A percentile compares a stretch with the other conserved stretches of the same genome.
phyloP scores from a whole-genome alignment of 2,329 filamentous ascomycete species.

The Aureobasidium pullulans region DNA sequence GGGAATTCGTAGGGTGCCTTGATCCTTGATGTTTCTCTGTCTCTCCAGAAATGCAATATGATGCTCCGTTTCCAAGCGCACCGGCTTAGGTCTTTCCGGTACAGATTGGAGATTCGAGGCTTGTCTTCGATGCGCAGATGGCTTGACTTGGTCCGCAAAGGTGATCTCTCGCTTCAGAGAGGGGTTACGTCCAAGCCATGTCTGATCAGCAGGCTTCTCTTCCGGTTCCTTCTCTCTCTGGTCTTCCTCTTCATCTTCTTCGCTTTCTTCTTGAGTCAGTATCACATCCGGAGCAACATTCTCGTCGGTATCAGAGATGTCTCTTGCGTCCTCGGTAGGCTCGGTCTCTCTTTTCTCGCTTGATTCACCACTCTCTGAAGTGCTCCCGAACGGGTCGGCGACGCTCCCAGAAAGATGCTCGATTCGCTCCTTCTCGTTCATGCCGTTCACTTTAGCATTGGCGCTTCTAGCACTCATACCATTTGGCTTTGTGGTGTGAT shows the following conservation, averaged over 20 bases:
- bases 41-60: conserved; percentile 84
- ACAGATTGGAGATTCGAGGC: conserved; percentile 26
- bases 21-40: conserved; percentile 65
- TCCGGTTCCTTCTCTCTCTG: not conserved
- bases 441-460: conserved; percentile 42
- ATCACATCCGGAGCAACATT: conserved; percentile 22
- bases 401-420: conserved; percentile 24
- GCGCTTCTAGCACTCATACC: conserved; percentile 41
- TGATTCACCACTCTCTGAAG: conserved; percentile 3
- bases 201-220: conserved; percentile 2
- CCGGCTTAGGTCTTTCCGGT: conserved; percentile 41
- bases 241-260: conserved; percentile 15
- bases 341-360: conserved; percentile 17
- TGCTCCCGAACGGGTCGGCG: not conserved
- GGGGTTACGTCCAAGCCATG: conserved; percentile 24
- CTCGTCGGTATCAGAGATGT: not conserved
- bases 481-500: conserved; percentile 46
- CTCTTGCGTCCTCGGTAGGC: not conserved
- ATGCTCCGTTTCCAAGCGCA: conserved; percentile 56
- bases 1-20: conserved; percentile 75
- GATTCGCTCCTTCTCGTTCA: conserved; percentile 40
- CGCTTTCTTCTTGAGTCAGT: conserved; percentile 23
- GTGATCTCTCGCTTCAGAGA: conserved; percentile 47
- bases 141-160: conserved; percentile 60
- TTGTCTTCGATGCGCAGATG: conserved; percentile 40